These are phyloP conservation scores for Plasmodium gonderi DNA, from an alignment of 169 alveolate species.

Conservation along the genomic window DNA sequence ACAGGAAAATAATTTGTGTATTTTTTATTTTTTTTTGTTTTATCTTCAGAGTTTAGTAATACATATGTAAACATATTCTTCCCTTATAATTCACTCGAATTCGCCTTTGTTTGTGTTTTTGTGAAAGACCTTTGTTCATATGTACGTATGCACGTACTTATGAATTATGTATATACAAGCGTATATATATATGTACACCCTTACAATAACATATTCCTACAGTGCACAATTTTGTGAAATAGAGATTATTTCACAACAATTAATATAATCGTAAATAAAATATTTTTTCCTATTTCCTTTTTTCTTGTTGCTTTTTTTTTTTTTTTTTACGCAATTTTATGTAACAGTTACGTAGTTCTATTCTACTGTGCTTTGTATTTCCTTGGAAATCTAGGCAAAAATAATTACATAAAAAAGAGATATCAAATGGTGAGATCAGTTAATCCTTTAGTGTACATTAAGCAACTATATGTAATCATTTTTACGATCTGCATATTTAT, in stretches of 20 bases:
- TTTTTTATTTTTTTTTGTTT: constrained; percentile 7
- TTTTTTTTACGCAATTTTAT: background rate
- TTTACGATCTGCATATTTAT: background rate
- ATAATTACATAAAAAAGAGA: background rate
- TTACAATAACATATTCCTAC: background rate
- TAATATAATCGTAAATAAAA: background rate
- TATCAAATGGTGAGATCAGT: background rate
- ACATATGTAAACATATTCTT: background rate
- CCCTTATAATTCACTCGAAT: background rate
- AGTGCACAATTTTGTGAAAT: background rate
- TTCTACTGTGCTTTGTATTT: background rate
- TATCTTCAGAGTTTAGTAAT: constrained; percentile 3
- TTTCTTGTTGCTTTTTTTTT: background rate
- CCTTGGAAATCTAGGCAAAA: background rate
- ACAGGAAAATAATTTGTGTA: background rate
- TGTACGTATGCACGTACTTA: constrained; percentile 1
- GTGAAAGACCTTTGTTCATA: background rate
- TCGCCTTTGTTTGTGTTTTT: background rate
- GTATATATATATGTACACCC: background rate
- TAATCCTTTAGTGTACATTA: background rate
- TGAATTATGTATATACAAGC: background rate
- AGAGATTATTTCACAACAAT: constrained; percentile 4
- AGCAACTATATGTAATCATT: background rate
- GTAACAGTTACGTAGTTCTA: background rate
- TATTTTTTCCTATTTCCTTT: background rate